Conservation (phyloP, 306 rosid genomes). For the Castanea sativa region DNA sequence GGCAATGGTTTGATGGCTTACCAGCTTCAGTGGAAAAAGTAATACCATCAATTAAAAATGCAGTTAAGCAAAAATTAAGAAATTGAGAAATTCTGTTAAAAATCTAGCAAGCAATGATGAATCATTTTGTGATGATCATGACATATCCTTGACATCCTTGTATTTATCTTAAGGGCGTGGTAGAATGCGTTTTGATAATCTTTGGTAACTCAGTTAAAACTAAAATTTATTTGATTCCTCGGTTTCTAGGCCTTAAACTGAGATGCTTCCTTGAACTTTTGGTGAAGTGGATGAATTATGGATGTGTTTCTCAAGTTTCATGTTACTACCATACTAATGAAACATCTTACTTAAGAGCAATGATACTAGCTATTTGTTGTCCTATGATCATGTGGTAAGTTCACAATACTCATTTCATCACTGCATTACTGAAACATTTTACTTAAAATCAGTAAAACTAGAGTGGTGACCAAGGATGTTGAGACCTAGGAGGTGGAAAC, state of each 20-base stretch:
- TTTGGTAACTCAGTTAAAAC: neutral
- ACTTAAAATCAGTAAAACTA: neutral
- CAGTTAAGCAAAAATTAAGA: no score
- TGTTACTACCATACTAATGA: neutral
- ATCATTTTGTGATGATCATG: neutral
- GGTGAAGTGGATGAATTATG: neutral
- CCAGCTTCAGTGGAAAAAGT: neutral
- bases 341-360: neutral
- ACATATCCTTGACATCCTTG: neutral
- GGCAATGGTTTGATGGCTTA: neutral
- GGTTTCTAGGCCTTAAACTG: neutral
- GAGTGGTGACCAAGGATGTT: neutral
- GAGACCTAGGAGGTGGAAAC: neutral
- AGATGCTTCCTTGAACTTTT: neutral
- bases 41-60: no score
- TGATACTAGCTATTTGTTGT: neutral
- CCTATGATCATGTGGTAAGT: neutral
- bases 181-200: neutral
- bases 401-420: neutral
- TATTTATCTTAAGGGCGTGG: neutral
- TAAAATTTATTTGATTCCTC: neutral
- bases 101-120: neutral
- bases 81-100: no score
- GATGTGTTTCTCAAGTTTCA: neutral
- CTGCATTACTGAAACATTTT: neutral